Conservation (phyloP, 2,329 filamentous ascomycete genomes). For the Sclerotinia minor region DNA sequence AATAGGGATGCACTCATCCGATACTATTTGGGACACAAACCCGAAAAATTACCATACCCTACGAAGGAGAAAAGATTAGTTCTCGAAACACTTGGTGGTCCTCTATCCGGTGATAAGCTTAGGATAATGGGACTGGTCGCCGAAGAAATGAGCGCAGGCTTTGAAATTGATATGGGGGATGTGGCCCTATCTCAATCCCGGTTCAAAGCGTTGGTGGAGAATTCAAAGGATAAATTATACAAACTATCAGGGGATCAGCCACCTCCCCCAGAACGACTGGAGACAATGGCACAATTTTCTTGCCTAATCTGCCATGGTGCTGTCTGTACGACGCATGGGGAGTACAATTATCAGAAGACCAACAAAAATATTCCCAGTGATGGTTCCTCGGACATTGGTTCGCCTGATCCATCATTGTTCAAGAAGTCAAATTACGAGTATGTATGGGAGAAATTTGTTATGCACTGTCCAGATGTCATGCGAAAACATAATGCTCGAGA, state of each 20-base stretch:
- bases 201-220: constrained; percentile 35
- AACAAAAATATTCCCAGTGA: constrained; percentile 26
- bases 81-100: constrained; percentile 24
- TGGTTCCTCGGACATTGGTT: constrained; percentile 17
- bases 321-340: constrained; percentile 40
- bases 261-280: constrained; percentile 26
- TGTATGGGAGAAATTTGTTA: constrained; percentile 27
- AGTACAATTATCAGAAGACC: constrained; percentile 28
- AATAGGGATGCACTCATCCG: constrained; percentile 29
- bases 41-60: constrained; percentile 21
- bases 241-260: not conserved
- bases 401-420: constrained; percentile 4
- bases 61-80: constrained; percentile 26
- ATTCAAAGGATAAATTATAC: constrained; percentile 11
- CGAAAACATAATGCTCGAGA: constrained; percentile 29
- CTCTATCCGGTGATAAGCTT: constrained; percentile 7
- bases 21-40: constrained; percentile 29
- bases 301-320: constrained; percentile 39
- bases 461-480: constrained; percentile 31
- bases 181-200: constrained; percentile 31
- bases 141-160: constrained; percentile 30
- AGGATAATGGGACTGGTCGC: constrained; percentile 27
- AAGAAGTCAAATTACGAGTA: constrained; percentile 28
- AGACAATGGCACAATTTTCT: constrained; percentile 33
- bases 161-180: constrained; percentile 27